These are phyloP conservation scores for Pleurostoma richardsiae DNA, from an alignment of 2,329 filamentous ascomycete genomes.

Conservation along the genomic window DNA sequence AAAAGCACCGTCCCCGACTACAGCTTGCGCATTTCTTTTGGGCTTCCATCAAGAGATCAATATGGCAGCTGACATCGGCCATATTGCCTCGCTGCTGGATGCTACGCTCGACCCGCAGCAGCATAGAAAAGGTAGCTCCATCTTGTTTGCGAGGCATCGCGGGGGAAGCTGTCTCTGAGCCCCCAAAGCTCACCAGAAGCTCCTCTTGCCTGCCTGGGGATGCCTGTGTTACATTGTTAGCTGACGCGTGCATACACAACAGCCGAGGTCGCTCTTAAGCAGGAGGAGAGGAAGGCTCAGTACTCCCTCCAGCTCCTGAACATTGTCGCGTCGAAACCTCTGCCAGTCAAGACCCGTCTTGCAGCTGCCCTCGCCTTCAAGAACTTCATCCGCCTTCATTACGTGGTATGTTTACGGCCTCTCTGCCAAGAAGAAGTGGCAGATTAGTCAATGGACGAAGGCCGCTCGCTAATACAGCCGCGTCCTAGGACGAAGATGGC, in stretches of 20 bases:
- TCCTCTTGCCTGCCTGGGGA: background rate
- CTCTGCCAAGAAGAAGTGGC: too few species aligned
- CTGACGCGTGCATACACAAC: constrained; percentile 10
- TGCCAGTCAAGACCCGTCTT: constrained; percentile 74
- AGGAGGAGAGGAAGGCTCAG: constrained; percentile 75
- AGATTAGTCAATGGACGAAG: too few species aligned
- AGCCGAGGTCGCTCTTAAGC: constrained; percentile 79
- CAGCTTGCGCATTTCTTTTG: too few species aligned
- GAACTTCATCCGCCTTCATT: constrained; percentile 93
- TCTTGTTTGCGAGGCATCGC: constrained; percentile 4
- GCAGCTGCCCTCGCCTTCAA: constrained; percentile 94
- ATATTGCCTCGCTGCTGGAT: constrained; percentile 78
- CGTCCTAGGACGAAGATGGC: constrained; percentile 78
- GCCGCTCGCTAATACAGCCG: background rate
- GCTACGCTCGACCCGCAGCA: constrained; percentile 84
- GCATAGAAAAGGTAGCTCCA: constrained; percentile 76
- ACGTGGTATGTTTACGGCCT: constrained; percentile 56
- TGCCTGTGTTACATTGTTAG: too few species aligned
- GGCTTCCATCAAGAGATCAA: constrained; percentile 15
- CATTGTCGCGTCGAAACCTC: constrained; percentile 73
- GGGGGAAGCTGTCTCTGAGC: constrained; percentile 3
- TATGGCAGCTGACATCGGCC: constrained; percentile 53
- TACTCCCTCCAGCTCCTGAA: constrained; percentile 87
- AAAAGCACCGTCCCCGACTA: too few species aligned
- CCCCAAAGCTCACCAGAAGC: constrained; percentile 7